phyloP scores from a whole-genome alignment of 305 asterid genomes.

The Ilex paraguariensis region DNA sequence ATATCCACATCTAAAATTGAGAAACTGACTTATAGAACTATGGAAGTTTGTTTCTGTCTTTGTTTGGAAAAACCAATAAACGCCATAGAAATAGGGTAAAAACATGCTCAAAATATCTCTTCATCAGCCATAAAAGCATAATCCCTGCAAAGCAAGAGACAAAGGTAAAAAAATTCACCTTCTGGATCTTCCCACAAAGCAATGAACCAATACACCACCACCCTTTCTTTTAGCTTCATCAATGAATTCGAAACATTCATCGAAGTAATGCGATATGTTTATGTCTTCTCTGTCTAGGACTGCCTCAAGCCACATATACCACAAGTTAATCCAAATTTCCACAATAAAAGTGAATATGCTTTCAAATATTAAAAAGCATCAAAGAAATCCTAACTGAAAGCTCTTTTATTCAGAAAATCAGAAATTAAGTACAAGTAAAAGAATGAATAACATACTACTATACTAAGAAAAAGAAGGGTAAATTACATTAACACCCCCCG shows the following conservation, averaged over 20 bases:
- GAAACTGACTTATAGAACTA: not conserved
- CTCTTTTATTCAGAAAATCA: not conserved
- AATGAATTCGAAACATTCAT: constrained; percentile 71
- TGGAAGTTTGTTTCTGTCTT: not conserved
- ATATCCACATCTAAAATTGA: not conserved
- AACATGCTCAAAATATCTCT: not conserved
- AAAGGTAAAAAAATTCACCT: constrained; percentile 36
- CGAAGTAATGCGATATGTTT: constrained; percentile 44
- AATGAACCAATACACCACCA: constrained; percentile 76
- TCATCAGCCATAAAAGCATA: no score
- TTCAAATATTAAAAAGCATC: not conserved
- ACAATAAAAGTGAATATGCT: not conserved
- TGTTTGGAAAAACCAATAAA: not conserved
- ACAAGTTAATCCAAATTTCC: not conserved
- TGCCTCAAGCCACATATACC: constrained; percentile 31
- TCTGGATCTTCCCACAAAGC: constrained; percentile 80
- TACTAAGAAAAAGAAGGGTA: not conserved
- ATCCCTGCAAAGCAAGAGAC: not conserved
- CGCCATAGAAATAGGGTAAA: not conserved
- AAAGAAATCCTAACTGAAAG: not conserved
- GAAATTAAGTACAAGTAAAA: not conserved
- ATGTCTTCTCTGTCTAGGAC: constrained; percentile 57
- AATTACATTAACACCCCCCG: no score
- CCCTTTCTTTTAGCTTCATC: constrained; percentile 63
- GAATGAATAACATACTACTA: not conserved